Percentiles rank a stretch among this genome's conserved stretches.
These are phyloP conservation scores for Stereocaulon alpinum DNA, from an alignment of 495 filamentous ascomycete genomes.

Conservation along the genomic window DNA sequence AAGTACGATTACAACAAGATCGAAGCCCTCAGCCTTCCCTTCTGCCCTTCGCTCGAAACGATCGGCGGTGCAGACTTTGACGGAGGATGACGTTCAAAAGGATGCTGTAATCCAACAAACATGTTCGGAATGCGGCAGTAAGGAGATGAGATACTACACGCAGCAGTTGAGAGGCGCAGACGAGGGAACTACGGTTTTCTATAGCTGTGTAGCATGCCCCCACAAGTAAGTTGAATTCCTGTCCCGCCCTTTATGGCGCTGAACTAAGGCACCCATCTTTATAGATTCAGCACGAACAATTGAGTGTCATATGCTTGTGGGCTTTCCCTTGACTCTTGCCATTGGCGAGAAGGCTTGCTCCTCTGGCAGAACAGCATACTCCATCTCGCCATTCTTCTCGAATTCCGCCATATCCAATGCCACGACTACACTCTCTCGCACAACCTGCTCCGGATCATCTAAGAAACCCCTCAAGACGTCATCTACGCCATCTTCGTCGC, in stretches of 20 bases:
- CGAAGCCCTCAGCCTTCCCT: conserved; percentile 78
- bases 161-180: conserved; percentile 86
- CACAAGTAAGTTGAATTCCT: conserved; percentile 52
- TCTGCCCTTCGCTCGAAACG: conserved; percentile 74
- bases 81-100: conserved; percentile 65
- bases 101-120: conserved; percentile 59
- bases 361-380: conserved; percentile 84
- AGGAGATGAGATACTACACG: conserved; percentile 75
- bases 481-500: conserved; percentile 88
- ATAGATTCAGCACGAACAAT: conserved; percentile 54
- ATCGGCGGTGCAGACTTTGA: conserved; percentile 75
- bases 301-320: conserved; percentile 23
- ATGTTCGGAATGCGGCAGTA: conserved; percentile 71
- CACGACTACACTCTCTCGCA: conserved; percentile 88
- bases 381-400: conserved; percentile 76
- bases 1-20: conserved; percentile 70
- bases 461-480: conserved; percentile 72
- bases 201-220: conserved; percentile 68
- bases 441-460: conserved; percentile 82
- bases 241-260: neutral
- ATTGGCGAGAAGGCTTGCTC: conserved; percentile 19
- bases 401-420: conserved; percentile 97
- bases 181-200: conserved; percentile 88
- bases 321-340: conserved; percentile 11
- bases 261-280: neutral